Evolutionary conservation across 2,329 filamentous ascomycete genomes (phyloP).

Genomic region (Plectosphaerella sp.): DNA sequence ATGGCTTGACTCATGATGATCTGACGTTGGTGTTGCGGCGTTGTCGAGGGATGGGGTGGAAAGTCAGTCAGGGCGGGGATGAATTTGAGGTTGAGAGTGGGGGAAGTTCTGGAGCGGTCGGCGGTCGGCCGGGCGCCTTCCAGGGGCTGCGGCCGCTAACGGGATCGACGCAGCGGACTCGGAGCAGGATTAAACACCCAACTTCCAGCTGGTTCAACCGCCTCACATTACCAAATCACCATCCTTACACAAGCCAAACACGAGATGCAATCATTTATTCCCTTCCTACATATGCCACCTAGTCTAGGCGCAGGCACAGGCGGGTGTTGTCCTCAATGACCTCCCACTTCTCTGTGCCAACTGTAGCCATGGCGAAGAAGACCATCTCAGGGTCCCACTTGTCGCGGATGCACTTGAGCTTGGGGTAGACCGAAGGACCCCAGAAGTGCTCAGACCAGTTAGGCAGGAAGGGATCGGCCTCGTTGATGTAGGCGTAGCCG

Average conservation of each 20-base stretch:
- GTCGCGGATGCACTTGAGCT: constrained; percentile 30
- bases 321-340: constrained; percentile 32
- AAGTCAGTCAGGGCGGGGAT: too few relatives aligned
- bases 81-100: too few relatives aligned
- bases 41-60: too few relatives aligned
- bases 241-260: not conserved
- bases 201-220: too few relatives aligned
- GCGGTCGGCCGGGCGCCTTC: too few relatives aligned
- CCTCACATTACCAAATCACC: not conserved
- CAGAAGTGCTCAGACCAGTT: constrained; percentile 34
- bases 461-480: constrained; percentile 29
- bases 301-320: constrained; percentile 26
- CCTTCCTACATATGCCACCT: not conserved
- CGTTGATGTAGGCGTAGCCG: constrained; percentile 40
- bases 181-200: too few relatives aligned
- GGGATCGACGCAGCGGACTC: too few relatives aligned
- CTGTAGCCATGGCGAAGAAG: constrained; percentile 36
- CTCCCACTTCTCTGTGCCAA: constrained; percentile 40
- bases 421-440: constrained; percentile 28
- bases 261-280: not conserved
- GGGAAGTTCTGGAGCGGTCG: too few relatives aligned
- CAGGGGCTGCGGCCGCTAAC: too few relatives aligned
- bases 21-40: not conserved
- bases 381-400: constrained; percentile 37
- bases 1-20: not conserved